Evolutionary conservation across 2,329 filamentous ascomycete genomes (phyloP), one percentile per base, ranked within the genome.

Genomic region (Scytalidium sp.): DNA sequence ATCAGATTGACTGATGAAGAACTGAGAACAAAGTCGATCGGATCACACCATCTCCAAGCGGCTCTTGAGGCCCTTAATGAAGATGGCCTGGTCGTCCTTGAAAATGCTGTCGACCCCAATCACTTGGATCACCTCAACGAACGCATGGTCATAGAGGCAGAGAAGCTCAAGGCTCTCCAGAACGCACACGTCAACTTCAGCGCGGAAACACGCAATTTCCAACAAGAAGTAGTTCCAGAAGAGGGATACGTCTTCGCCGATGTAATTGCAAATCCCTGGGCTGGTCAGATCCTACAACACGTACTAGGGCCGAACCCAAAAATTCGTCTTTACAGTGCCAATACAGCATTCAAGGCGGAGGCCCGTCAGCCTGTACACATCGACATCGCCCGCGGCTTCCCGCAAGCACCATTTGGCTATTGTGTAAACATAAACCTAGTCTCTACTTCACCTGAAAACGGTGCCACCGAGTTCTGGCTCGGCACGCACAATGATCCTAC

Each of bases 61-160:
- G 90, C 91, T 0, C 96, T 97, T 60, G 91, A 96, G 70, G 83
- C 83, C 32, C 76, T 97, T n/a, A 91, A 96, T 64, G 79, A 82
- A 57, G 85, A 85, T 60, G 92, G 91, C 3, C 90, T 96, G 69
- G 69, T 76, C 19, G 88, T 96, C 11, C 84, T 84, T 5, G 72
- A 80, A 45, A 67, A 79, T 57, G 72, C 73, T 2, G 68, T 84
- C 19, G 70, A 74, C 0, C 74, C 78, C 52, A 60, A 68, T 0
- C 61, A 75, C 19, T 64, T 85, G 6, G 77, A 84, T 56, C 58
- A 59, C 5, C 67, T 86, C 22, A 84, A 85, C 56, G 55, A 57
- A 29, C 78, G 76, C 52, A 86, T 85, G 81, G 71, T 79, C 1
- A 25, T 76, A 42, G 81, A 85, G 58, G 81, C 81, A 2, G 43